Base-by-base conservation (phyloP, 2,329 filamentous ascomycete species). In the Niveomyces coronatus region DNA sequence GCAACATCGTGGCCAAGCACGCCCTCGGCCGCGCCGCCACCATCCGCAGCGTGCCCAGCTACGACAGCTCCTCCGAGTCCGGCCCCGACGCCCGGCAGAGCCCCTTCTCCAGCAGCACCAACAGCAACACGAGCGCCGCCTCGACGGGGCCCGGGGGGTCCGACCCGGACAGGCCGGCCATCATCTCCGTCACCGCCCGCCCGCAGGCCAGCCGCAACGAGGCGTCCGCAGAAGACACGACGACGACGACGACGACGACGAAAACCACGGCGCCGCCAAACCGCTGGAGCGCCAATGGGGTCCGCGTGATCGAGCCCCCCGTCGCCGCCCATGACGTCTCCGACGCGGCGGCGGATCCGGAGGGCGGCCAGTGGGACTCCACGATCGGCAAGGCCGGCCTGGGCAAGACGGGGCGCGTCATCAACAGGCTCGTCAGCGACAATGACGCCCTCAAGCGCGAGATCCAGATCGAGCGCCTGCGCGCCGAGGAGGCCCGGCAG, bases 391-490 rank as follows among this genome's bases (percentile, higher is more conserved):
- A 80, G 52, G 79, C 79, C 7, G 78, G 76, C 3, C 62, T 82
- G 3, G 82, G 82, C 30, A 86, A 86, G 63, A 85, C 79, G 9
- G 82, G 82, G 8, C 70, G 81, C 23, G 82, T 86, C 37, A 89
- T 91, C 57, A 85, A 91, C 60, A 76, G 78, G 52, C 71, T 91
- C 38, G 84, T 86, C 53, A 79, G 79, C 37, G 84, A 89, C 53
- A 87, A 87, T 48, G 84, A 89, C 52, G 71, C 78, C 28, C 65
- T 89, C 31, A 83, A 83, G 49, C 73, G 83, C 37, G 83, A 89
- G 45, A 66, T 84, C 41, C 68, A 80, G 50, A 73, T 81, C 40
- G 79, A 83, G 56, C 66, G 68, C 15, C 55, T 81, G 39, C 70
- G 71, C 31, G 70, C 79, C 31, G 81, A 86, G 42, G 83, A 87